Evolutionary conservation across 768 basidiomycete genomes (phyloP).

Genomic region (Dentipellis sp.): DNA sequence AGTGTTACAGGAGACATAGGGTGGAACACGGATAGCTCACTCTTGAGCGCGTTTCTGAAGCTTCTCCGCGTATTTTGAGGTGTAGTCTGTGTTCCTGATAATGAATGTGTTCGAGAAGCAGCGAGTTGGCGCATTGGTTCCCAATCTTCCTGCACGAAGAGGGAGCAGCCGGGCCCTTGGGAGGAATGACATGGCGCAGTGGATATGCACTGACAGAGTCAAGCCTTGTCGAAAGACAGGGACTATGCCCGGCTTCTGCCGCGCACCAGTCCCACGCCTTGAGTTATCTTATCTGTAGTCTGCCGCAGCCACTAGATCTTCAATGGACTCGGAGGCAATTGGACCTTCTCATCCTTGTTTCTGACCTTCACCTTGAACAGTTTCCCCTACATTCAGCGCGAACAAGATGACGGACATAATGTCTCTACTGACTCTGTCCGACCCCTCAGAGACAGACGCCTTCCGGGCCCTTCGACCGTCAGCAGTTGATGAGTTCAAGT

Average conservation of each 20-base stretch:
- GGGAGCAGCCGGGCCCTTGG: neutral
- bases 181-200: neutral
- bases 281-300: neutral
- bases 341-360: neutral
- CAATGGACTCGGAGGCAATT: neutral
- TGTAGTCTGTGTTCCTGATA: constrained; percentile 18
- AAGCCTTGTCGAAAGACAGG: neutral
- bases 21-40: constrained; percentile 34
- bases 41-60: constrained; percentile 52
- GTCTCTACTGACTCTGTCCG: constrained; percentile 8
- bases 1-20: constrained; percentile 4
- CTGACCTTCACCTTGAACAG: neutral
- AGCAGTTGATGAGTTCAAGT: constrained; percentile 30
- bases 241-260: neutral
- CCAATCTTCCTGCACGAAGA: neutral
- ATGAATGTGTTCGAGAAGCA: neutral
- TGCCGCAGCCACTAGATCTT: too few species aligned
- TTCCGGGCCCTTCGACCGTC: constrained; percentile 35
- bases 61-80: constrained; percentile 60
- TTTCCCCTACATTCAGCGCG: neutral
- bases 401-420: constrained; percentile 9
- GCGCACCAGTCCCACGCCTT: neutral
- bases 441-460: constrained; percentile 34
- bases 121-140: neutral
- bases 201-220: neutral